A percentile compares a stretch with the other conserved stretches of the same genome.
Evolutionary conservation across 2,329 filamentous ascomycete genomes (phyloP).

Genomic region (Aciculosporium take): DNA sequence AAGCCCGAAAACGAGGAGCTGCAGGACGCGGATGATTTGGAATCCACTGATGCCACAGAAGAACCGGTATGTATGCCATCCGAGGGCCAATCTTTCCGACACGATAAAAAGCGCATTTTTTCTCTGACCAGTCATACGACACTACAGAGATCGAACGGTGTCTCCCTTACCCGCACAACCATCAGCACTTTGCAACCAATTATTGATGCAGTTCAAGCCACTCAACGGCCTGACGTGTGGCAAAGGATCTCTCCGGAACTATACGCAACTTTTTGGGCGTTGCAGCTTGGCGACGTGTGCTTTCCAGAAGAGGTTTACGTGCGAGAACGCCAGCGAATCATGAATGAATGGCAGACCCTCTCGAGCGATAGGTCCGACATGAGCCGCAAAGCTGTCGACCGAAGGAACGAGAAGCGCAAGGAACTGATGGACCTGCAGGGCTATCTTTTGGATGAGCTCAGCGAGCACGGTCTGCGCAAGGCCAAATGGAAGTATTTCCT

Average conservation of each 20-base stretch:
- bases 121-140: constrained; percentile 12
- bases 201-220: constrained; percentile 50
- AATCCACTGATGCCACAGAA: constrained; percentile 12
- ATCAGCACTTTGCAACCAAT: constrained; percentile 47
- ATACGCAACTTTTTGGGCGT: constrained; percentile 84
- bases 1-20: constrained; percentile 14
- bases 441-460: constrained; percentile 58
- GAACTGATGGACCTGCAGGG: constrained; percentile 54
- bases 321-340: constrained; percentile 54
- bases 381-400: constrained; percentile 50
- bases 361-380: constrained; percentile 61
- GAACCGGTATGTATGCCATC: constrained; percentile 18
- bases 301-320: constrained; percentile 67
- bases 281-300: constrained; percentile 68
- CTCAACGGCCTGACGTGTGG: constrained; percentile 50
- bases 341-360: constrained; percentile 51
- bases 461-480: constrained; percentile 52
- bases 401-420: constrained; percentile 50
- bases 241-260: constrained; percentile 63
- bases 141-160: constrained; percentile 22
- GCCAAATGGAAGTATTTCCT: constrained; percentile 55
- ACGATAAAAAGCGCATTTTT: constrained; percentile 6
- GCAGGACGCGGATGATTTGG: constrained; percentile 15
- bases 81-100: constrained; percentile 2
- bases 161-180: constrained; percentile 17